Evolutionary conservation across 371 early-diverging fungal species (phyloP).

Genomic region (Mucor velutinosus): DNA sequence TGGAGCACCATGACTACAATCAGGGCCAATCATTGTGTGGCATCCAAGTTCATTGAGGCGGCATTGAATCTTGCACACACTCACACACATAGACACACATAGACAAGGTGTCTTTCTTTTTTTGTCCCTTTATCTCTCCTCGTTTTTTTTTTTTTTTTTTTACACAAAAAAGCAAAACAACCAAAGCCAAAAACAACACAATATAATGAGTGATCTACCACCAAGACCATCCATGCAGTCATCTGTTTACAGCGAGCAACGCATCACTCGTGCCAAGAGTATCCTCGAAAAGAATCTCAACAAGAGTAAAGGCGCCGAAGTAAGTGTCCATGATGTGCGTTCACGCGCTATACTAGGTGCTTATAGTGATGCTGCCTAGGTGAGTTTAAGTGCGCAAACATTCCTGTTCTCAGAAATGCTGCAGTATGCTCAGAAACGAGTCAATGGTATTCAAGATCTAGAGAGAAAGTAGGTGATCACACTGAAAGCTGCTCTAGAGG

Average conservation of each 20-base stretch:
- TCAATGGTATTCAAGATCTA: slow-evolving; percentile 91
- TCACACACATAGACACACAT: too few relatives aligned
- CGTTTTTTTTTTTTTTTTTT: too few relatives aligned
- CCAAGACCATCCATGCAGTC: slow-evolving; percentile 42
- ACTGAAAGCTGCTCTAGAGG: background rate
- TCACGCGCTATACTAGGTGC: background rate
- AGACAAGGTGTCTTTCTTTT: too few relatives aligned
- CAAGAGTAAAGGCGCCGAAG: slow-evolving; percentile 67
- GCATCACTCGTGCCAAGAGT: slow-evolving; percentile 26
- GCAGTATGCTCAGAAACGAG: slow-evolving; percentile 93
- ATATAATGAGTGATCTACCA: slow-evolving; percentile 26
- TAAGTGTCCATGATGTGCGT: slow-evolving; percentile 16
- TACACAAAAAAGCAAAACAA: background rate
- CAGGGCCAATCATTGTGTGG: too few relatives aligned
- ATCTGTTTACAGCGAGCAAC: slow-evolving; percentile 44
- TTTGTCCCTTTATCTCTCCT: too few relatives aligned
- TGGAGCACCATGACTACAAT: too few relatives aligned
- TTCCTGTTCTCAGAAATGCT: slow-evolving; percentile 95
- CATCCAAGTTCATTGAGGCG: too few relatives aligned
- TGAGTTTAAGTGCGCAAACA: slow-evolving; percentile 83
- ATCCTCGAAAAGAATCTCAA: slow-evolving; percentile 71
- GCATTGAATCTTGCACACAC: too few relatives aligned
- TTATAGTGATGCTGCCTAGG: slow-evolving; percentile 45
- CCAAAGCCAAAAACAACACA: background rate
- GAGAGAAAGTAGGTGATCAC: slow-evolving; percentile 75